Percentiles rank a stretch among this genome's conserved stretches.
phyloP scores from a whole-genome alignment of 495 filamentous ascomycete species.

The Pseudotulostoma volvatum region DNA sequence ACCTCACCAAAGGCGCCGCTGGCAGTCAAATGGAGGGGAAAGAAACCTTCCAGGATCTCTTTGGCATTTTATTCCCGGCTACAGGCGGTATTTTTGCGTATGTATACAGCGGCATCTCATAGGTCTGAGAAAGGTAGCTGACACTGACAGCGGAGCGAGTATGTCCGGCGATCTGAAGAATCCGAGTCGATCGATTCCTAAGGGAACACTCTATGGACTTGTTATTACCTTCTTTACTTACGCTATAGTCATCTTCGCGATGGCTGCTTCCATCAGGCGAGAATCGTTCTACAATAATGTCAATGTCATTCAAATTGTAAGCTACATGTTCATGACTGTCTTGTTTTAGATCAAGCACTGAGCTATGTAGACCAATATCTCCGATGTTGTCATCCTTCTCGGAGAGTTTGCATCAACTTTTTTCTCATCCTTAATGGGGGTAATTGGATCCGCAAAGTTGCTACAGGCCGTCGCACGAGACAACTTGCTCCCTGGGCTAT shows the following conservation, averaged over 20 bases:
- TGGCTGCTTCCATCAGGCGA: constrained; percentile 64
- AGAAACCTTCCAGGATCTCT: constrained; percentile 68
- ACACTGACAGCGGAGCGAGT: constrained; percentile 46
- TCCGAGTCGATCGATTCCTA: constrained; percentile 71
- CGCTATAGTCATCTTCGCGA: constrained; percentile 57
- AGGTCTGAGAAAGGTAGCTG: constrained; percentile 8
- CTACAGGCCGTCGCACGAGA: constrained; percentile 74
- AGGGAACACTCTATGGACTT: constrained; percentile 63
- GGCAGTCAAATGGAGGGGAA: constrained; percentile 48
- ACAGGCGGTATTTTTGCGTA: constrained; percentile 58
- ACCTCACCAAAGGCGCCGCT: constrained; percentile 47
- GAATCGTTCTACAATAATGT: constrained; percentile 56
- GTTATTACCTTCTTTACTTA: constrained; percentile 62
- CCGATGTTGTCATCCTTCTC: constrained; percentile 53
- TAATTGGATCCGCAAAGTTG: constrained; percentile 77
- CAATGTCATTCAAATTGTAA: constrained; percentile 62
- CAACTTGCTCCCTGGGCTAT: constrained; percentile 59
- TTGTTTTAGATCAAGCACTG: background rate
- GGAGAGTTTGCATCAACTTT: constrained; percentile 72
- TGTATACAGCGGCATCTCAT: constrained; percentile 9
- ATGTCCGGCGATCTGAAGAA: constrained; percentile 81
- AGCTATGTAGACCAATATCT: constrained; percentile 43
- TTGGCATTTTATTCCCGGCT: constrained; percentile 76
- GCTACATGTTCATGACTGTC: constrained; percentile 3
- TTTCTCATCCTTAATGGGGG: constrained; percentile 76